Percentiles rank a stretch among this genome's conserved stretches.
phyloP scores from a whole-genome alignment of 306 rosid genomes.

The Medicago ruthenica region DNA sequence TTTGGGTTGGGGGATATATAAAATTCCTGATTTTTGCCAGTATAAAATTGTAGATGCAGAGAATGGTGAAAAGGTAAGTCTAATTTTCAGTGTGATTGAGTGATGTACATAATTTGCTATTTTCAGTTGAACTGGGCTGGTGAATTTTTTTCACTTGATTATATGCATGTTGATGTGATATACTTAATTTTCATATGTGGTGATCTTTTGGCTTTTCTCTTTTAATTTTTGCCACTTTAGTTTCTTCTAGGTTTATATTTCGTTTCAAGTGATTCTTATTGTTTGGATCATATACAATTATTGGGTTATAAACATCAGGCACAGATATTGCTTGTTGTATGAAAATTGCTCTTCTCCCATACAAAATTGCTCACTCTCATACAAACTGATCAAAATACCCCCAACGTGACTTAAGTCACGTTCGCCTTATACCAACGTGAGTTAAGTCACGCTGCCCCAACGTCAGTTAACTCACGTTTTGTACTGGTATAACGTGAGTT shows the following conservation, averaged over 20 bases:
- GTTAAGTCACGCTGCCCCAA: too few species aligned
- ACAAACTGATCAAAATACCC: too few species aligned
- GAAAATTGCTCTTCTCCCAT: too few species aligned
- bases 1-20: constrained; percentile 45
- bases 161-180: constrained; percentile 34
- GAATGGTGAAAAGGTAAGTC: constrained; percentile 44
- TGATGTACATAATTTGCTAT: constrained; percentile 51
- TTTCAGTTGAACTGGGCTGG: constrained; percentile 45
- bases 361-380: too few species aligned
- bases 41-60: constrained; percentile 51
- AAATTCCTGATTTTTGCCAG: constrained; percentile 58
- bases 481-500: too few species aligned
- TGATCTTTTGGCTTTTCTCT: constrained; percentile 17
- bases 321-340: too few species aligned
- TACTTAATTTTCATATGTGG: constrained; percentile 43
- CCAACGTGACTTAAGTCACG: too few species aligned
- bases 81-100: constrained; percentile 45
- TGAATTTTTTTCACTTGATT: constrained; percentile 54
- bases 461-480: too few species aligned
- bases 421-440: too few species aligned
- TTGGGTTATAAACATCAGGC: too few species aligned
- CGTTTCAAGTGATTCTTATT: not conserved
- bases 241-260: not conserved
- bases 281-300: not conserved
- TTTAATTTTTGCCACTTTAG: not conserved